phyloP scores from a whole-genome alignment of 257 asterid genomes.

The Primulina huaijiensis region DNA sequence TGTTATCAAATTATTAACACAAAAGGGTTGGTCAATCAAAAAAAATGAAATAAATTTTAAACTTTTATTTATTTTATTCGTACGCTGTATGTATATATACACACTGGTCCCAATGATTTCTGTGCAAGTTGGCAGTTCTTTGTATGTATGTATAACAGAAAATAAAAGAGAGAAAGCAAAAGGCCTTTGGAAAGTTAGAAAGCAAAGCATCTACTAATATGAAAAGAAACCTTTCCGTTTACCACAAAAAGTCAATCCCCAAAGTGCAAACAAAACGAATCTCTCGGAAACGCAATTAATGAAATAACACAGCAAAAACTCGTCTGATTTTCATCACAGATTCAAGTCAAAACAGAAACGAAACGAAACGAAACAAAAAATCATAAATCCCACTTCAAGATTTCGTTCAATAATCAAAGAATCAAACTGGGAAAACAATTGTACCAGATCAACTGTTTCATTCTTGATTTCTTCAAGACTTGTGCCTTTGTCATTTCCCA shows the following conservation, averaged over 20 bases:
- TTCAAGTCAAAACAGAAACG: not conserved
- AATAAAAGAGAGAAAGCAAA: not conserved
- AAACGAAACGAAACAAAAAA: too few relatives aligned
- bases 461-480: slow-evolving; percentile 75
- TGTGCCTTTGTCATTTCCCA: slow-evolving; percentile 39
- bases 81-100: too few relatives aligned
- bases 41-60: too few relatives aligned
- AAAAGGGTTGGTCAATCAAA: too few relatives aligned
- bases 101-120: not conserved
- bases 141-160: not conserved
- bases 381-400: slow-evolving; percentile 3
- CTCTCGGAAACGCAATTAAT: too few relatives aligned
- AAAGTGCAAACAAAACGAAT: too few relatives aligned
- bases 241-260: too few relatives aligned
- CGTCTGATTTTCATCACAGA: not conserved
- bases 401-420: not conserved
- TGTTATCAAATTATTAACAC: too few relatives aligned
- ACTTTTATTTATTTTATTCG: too few relatives aligned
- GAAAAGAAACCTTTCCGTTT: too few relatives aligned
- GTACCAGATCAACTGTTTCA: slow-evolving; percentile 77
- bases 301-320: too few relatives aligned
- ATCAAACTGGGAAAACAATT: not conserved
- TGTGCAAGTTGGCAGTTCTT: not conserved
- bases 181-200: not conserved
- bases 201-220: not conserved